These are phyloP conservation scores for Panicum hallii DNA, from an alignment of 202 grass and related monocot species.

Conservation along the genomic window DNA sequence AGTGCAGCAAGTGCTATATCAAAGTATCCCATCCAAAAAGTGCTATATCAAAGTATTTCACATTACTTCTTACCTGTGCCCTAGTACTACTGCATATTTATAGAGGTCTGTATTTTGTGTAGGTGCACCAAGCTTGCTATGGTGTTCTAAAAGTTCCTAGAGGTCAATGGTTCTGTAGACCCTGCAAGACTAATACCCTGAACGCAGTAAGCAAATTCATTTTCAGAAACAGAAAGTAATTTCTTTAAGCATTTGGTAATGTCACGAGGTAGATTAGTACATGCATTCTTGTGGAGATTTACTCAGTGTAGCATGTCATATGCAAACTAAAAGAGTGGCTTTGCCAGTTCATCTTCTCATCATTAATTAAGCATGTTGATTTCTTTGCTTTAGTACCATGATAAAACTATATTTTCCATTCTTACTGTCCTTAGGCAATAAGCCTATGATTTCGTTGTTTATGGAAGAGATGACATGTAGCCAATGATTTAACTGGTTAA, in stretches of 20 bases:
- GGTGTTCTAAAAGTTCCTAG: slow-evolving; percentile 86
- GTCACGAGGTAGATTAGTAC: slow-evolving; percentile 9
- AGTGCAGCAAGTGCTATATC: slow-evolving; percentile 82
- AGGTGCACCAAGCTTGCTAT: slow-evolving; percentile 99
- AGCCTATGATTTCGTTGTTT: slow-evolving; percentile 1
- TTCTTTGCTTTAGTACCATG: slow-evolving; percentile 12
- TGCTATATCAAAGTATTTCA: slow-evolving; percentile 79
- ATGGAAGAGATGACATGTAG: slow-evolving; percentile 13
- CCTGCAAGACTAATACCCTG: slow-evolving; percentile 66
- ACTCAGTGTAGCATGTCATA: neutral
- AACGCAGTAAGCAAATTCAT: slow-evolving; percentile 62
- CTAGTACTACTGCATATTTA: slow-evolving; percentile 48
- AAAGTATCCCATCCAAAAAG: slow-evolving; percentile 53
- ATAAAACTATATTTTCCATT: slow-evolving; percentile 12
- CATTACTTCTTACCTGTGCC: slow-evolving; percentile 38
- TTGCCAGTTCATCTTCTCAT: slow-evolving; percentile 30
- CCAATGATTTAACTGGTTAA: neutral
- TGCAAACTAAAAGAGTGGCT: slow-evolving; percentile 13
- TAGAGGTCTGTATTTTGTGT: slow-evolving; percentile 46
- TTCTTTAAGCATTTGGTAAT: slow-evolving; percentile 36
- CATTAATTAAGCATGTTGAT: slow-evolving; percentile 36
- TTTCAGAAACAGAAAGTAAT: slow-evolving; percentile 34
- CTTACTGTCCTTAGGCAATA: slow-evolving; percentile 20
- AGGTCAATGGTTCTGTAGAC: slow-evolving; percentile 86
- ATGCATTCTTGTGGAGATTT: neutral